phyloP scores from a whole-genome alignment of 306 rosid genomes.

The Sphenostylis stenocarpa region DNA sequence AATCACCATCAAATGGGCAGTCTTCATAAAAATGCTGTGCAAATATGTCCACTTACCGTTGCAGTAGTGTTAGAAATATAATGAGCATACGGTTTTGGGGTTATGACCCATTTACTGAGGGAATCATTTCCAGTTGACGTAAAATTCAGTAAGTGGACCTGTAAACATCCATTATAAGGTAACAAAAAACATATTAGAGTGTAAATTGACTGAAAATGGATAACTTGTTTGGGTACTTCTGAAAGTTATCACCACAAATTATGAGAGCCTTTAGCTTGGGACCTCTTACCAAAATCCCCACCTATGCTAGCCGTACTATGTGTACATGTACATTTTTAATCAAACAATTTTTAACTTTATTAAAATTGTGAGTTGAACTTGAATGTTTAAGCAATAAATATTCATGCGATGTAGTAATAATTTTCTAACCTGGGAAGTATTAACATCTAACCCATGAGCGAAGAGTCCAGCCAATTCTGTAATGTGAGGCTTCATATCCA shows the following conservation, averaged over 20 bases:
- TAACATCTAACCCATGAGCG: slow-evolving; percentile 69
- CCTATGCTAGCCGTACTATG: slow-evolving; percentile 4
- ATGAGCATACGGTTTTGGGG: slow-evolving; percentile 51
- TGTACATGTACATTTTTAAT: slow-evolving; percentile 1
- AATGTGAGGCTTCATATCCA: slow-evolving; percentile 67
- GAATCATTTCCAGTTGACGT: slow-evolving; percentile 58
- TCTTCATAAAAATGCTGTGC: slow-evolving; percentile 40
- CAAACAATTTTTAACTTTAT: not conserved
- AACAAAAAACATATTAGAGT: slow-evolving; percentile 8
- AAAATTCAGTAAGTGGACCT: slow-evolving; percentile 66
- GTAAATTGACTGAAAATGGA: slow-evolving; percentile 12
- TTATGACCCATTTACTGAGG: slow-evolving; percentile 61
- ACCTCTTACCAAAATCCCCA: slow-evolving; percentile 18
- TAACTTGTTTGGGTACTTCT: not conserved
- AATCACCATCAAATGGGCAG: slow-evolving; percentile 23
- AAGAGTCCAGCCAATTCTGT: slow-evolving; percentile 63
- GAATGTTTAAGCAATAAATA: not conserved
- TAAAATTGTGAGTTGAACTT: not conserved
- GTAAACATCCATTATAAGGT: slow-evolving; percentile 31
- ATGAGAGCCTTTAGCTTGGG: slow-evolving; percentile 15
- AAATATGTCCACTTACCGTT: slow-evolving; percentile 47
- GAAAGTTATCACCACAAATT: slow-evolving; percentile 17
- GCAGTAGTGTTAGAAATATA: slow-evolving; percentile 68
- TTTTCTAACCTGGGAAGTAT: slow-evolving; percentile 79
- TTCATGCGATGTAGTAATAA: not conserved